Base-by-base conservation (phyloP, 2,329 filamentous ascomycete species). In the Pseudogymnoascus sp. region DNA sequence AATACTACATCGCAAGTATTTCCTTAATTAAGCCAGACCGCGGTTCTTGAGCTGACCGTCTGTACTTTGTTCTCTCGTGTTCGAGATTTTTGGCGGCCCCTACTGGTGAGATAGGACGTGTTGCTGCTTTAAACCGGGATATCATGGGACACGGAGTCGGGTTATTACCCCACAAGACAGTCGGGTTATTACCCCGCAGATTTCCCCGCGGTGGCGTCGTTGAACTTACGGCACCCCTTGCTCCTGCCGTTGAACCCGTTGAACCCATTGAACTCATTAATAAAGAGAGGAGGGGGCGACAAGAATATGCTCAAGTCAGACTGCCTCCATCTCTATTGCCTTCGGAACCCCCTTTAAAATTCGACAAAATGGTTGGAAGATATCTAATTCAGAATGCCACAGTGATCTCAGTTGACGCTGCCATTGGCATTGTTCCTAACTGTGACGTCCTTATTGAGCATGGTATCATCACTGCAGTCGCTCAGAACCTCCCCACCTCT, bases 381-480 rank as follows among this genome's bases (percentile, higher is more conserved):
- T 37, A 37, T 37, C 36, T 64, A 11, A 64, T 62, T 51, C 25
- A 61, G 25, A 7, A 61, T 64, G 62, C 25, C 16, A 64, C 62
- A 19, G 31, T 64, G n/a, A 19, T 64, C 54, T 37, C 62, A 13
- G 39, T 64, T 31, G 51, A 64, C 37, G n/a, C 54, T 48, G 19
- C 63, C 14, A 43, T 64, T 25, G 63, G 63, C 6, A 48, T 61
- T 16, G 16, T 28, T 11, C 31, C 16, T 19, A 31, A 64, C 39
- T 62, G 54, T 36, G 63, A 62, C 19, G 57, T 64, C 14, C 51
- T 64, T 7, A 61, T 64, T 23, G 14, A 64, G 34, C 6, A 64
- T 25, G 51, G 19, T 11, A n/a, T 31, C 10, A 64, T 64, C 36
- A 61, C 19, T n/a, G 11, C n/a, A 16, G 62, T 64, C 19, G 48